Evolutionary conservation across 345 rosid genomes (phyloP), one percentile per base, ranked within the genome.

Genomic region (Gossypium stocksii): DNA sequence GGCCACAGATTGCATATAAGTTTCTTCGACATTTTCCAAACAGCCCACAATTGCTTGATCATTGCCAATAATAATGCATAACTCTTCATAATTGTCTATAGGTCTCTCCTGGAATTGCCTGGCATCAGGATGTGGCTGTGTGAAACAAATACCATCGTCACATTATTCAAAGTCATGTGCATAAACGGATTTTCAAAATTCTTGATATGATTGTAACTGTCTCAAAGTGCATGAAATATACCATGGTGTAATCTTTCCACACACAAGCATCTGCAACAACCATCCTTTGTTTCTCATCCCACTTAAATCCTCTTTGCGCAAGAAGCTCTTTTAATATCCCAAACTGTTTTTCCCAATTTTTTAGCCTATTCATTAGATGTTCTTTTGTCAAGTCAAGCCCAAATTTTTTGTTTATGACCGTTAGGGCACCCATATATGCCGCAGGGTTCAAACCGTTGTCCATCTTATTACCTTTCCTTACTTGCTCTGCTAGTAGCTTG

Each of bases 261-360:
- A 73, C 57, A 61, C 59, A 27, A 61, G 20, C 17, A 61, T 73
- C 76, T 25, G 69, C 69, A 46, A 62, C 27, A 25, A 73, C 14
- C 70, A 73, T 73, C 70, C 66, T 62, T 9, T 7, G 17, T 29
- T 56, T 27, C 63, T 73, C 76, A 61, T 73, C 76, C 76, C 76
- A 73, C 44, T 16, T n/a, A 73, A 73, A 73, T 49, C 76, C 70
- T n/a, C 63, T 49, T 4, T 62, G 76, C 8, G 29, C 27, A 62
- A 60, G 69, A 46, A 73, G 59, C 46, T 61, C 59, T 17, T 73
- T 73, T 27, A 73, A 4, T 6, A 48, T 22, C 69, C 69, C 69
- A 27, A 23, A 62, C 60, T 49, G 69, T 48, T 73, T 73, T 56
- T n/a, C 63, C 76, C 59, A 73, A 9, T 60, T 62, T 48, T 49